Percentiles rank a stretch among this genome's conserved stretches.
Conservation (phyloP, 768 basidiomycete species). For the Vishniacozyma victoriae region DNA sequence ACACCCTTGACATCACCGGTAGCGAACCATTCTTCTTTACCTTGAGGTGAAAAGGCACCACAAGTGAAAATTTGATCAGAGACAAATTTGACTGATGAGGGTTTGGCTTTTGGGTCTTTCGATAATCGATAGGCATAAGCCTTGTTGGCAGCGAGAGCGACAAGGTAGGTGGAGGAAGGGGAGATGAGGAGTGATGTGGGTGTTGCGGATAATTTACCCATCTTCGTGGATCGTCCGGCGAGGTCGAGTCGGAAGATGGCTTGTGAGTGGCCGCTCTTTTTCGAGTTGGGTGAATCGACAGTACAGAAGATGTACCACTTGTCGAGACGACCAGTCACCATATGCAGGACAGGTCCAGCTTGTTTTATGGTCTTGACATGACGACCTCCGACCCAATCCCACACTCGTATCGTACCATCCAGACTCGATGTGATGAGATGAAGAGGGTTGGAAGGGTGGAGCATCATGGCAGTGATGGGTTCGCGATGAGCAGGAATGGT, state of each 20-base stretch:
- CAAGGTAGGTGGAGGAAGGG: slow-evolving; percentile 36
- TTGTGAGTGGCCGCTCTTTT: neutral
- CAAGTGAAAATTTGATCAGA: slow-evolving; percentile 75
- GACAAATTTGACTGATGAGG: slow-evolving; percentile 59
- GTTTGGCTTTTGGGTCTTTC: slow-evolving; percentile 10
- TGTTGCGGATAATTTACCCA: slow-evolving; percentile 27
- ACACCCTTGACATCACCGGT: slow-evolving; percentile 82
- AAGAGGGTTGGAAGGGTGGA: slow-evolving; percentile 80
- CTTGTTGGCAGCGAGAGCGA: slow-evolving; percentile 39
- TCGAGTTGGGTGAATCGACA: neutral
- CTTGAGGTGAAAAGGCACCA: slow-evolving; percentile 74
- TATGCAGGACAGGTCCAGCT: too few species aligned
- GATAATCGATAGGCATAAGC: slow-evolving; percentile 40
- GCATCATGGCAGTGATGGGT: slow-evolving; percentile 63
- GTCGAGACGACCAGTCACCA: too few species aligned
- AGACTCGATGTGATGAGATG: slow-evolving; percentile 81
- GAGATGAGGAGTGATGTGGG: slow-evolving; percentile 39
- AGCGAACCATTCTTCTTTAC: slow-evolving; percentile 77
- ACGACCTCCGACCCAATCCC: slow-evolving; percentile 86
- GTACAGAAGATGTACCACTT: slow-evolving; percentile 50
- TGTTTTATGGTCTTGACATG: slow-evolving; percentile 71
- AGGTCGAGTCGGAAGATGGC: too few species aligned
- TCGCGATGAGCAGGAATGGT: slow-evolving; percentile 53
- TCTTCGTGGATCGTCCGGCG: too few species aligned
- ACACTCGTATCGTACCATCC: slow-evolving; percentile 78